Evolutionary conservation across 2,329 filamentous ascomycete genomes (phyloP).

Genomic region (Tolypocladium paradoxum): DNA sequence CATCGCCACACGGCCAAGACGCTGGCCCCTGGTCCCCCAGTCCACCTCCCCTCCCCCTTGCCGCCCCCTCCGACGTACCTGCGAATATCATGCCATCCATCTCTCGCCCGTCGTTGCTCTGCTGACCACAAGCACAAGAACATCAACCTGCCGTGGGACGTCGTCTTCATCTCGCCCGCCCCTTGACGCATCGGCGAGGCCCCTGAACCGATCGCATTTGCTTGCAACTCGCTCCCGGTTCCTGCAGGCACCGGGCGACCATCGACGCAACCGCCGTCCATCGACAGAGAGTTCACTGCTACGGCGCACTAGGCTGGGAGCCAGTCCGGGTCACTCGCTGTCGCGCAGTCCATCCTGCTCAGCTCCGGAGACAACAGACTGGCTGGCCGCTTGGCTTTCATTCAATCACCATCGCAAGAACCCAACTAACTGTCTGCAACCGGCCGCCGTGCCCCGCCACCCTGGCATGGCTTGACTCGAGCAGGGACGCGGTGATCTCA

Average conservation of each 20-base stretch:
- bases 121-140: neutral
- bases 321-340: neutral
- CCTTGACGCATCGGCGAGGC: neutral
- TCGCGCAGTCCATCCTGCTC: neutral
- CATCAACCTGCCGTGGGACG: neutral
- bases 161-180: neutral
- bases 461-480: conserved; percentile 3
- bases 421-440: neutral
- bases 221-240: neutral
- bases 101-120: neutral
- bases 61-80: neutral
- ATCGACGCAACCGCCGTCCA: neutral
- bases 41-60: neutral
- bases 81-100: neutral
- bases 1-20: conserved; percentile 10
- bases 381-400: neutral
- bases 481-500: neutral
- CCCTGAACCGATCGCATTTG: neutral
- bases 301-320: neutral
- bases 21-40: neutral
- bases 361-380: neutral
- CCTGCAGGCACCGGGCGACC: conserved; percentile 1
- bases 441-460: neutral
- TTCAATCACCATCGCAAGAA: neutral
- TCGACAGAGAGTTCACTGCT: neutral